A percentile compares a stretch with the other conserved stretches of the same genome.
Conservation (phyloP, 805 yeast genomes). For the Pichia membranifaciens region DNA sequence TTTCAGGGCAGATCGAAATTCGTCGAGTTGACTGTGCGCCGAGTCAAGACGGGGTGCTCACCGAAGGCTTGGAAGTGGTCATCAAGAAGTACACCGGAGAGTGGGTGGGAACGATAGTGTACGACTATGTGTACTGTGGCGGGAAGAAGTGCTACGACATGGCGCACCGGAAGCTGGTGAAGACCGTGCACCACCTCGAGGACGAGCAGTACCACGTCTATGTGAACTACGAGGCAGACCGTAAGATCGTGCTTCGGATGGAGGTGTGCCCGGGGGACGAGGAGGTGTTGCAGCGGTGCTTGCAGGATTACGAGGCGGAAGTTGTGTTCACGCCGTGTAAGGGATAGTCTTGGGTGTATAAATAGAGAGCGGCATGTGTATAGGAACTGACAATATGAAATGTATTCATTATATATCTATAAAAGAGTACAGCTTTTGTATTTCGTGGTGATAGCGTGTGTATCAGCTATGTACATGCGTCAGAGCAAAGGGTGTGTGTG, state of each 20-base stretch:
- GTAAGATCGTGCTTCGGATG: conserved; percentile 24
- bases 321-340: background rate
- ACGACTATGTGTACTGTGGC: conserved; percentile 7
- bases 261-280: conserved; percentile 24
- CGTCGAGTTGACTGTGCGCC: conserved; percentile 12
- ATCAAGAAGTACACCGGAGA: conserved; percentile 16
- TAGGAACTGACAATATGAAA: no score
- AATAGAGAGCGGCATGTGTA: no score
- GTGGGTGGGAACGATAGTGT: conserved; percentile 8
- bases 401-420: no score
- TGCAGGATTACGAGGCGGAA: background rate
- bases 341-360: no score
- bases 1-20: conserved; percentile 22
- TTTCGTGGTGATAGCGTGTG: no score
- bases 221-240: conserved; percentile 13
- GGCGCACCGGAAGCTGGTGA: conserved; percentile 13
- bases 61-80: conserved; percentile 12
- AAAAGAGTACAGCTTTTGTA: no score
- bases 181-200: conserved; percentile 19
- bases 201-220: conserved; percentile 22
- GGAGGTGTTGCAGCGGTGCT: conserved; percentile 9
- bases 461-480: no score
- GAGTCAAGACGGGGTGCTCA: background rate
- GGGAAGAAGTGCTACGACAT: conserved; percentile 11
- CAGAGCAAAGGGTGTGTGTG: conserved; percentile 1